phyloP scores from a whole-genome alignment of 306 rosid species.

The Prunus mira region DNA sequence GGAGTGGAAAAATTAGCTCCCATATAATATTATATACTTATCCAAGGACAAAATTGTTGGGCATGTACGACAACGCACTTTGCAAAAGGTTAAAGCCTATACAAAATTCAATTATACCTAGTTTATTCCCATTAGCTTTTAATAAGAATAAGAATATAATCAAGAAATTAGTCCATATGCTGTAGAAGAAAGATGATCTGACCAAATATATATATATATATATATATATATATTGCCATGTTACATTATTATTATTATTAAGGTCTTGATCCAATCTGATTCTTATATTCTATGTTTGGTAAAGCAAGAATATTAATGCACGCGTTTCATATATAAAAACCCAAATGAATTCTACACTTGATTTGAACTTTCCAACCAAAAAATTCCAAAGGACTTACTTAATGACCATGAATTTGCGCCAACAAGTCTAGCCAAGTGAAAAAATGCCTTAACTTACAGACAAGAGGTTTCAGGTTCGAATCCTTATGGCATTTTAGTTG shows the following conservation, averaged over 20 bases:
- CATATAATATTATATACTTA: neutral
- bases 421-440: accelerated
- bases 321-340: neutral
- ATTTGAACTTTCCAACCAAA: neutral
- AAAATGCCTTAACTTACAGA: accelerated
- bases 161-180: too few relatives aligned
- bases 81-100: neutral
- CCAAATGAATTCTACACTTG: neutral
- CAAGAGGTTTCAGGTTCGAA: accelerated
- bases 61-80: slow-evolving; percentile 8
- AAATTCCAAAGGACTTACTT: too few relatives aligned
- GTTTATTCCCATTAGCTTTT: slow-evolving; percentile 2
- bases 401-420: too few relatives aligned
- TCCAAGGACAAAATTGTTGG: slow-evolving; percentile 3
- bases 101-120: neutral
- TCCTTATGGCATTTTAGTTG: accelerated
- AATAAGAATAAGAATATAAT: neutral
- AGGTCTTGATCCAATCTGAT: neutral
- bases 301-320: neutral
- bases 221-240: too few relatives aligned
- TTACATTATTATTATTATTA: too few relatives aligned
- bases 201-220: too few relatives aligned
- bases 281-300: neutral
- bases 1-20: too few relatives aligned
- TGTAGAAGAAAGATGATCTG: too few relatives aligned